Evolutionary conservation across 1,139 yeast species (phyloP), one percentile per base, ranked within the genome.

Genomic region (Yamadazyma trypodendri): DNA sequence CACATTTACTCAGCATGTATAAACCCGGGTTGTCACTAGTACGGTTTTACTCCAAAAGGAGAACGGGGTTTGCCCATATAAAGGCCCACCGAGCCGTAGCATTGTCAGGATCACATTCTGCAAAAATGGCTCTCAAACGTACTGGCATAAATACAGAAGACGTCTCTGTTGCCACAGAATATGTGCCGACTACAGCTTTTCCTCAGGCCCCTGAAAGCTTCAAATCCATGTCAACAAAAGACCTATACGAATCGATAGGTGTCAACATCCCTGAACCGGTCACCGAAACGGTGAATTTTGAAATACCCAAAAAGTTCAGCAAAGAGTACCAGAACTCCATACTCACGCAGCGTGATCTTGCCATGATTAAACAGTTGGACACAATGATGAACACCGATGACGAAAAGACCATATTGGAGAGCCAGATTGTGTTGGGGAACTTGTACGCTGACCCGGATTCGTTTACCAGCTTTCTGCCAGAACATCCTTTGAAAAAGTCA

Each of bases 401-500:
- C 36, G 64, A 59, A 31, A 48, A 50, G 16, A 61, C 60, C 24
- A 46, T 53, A 16, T 46, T 51, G 22, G 61, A 54, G 37, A 50
- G 54, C 13, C 60, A 60, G 38, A 43, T 54, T n/a, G 61, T 55
- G 24, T 45, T 61, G 33, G 50, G 61, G 32, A 60, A 57, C 39
- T 42, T 60, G 31, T 61, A 59, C 40, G 59, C 58, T 32, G 64
- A 58, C 36, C 58, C 57, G 40, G 63, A 59, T 30, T 49, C 63
- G 8, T 49, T 42, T 30, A 56, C 43, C 54, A 55, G 52, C 29
- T 55, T 61, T 11, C 35, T 53, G 31, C 64, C 67, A 5, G 70
- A 62, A 38, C 76, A 71, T 42, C 61, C 72, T 1, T 54, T 70
- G 32, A 66, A 65, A 40, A 63, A 59, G 40, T 59, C 74, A 3